phyloP scores from a whole-genome alignment of 805 yeast species.

The Spathaspora hagerdaliae region DNA sequence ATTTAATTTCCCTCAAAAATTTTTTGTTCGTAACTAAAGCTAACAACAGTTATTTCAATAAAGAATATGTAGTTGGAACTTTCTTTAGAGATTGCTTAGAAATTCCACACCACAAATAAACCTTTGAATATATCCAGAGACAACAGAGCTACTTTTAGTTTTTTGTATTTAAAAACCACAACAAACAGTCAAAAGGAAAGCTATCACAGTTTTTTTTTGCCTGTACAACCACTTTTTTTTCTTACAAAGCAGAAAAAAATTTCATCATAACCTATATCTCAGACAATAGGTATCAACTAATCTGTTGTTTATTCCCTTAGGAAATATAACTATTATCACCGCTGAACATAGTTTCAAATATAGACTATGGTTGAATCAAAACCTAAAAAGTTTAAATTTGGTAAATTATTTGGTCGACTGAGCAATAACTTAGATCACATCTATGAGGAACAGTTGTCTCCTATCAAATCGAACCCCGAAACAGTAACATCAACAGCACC shows the following conservation, averaged over 20 bases:
- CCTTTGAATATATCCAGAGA: no score
- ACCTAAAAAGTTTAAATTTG: slow-evolving; percentile 5
- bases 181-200: neutral
- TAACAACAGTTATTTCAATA: neutral
- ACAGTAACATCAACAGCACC: neutral
- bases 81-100: no score
- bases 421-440: slow-evolving; percentile 1
- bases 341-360: neutral
- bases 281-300: neutral
- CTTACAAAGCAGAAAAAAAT: neutral
- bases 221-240: no score
- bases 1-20: neutral
- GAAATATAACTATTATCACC: neutral
- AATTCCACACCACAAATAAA: no score
- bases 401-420: slow-evolving; percentile 7
- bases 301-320: neutral
- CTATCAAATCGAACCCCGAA: neutral
- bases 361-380: slow-evolving; percentile 5
- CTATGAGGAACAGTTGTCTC: neutral
- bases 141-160: no score
- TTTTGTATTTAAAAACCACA: no score
- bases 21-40: neutral
- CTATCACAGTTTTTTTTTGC: neutral
- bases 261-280: neutral
- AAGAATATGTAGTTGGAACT: neutral